A percentile compares a stretch with the other conserved stretches of the same genome.
phyloP scores from a whole-genome alignment of 1,139 yeast species.

The Blastobotrys raffinosifermentans region DNA sequence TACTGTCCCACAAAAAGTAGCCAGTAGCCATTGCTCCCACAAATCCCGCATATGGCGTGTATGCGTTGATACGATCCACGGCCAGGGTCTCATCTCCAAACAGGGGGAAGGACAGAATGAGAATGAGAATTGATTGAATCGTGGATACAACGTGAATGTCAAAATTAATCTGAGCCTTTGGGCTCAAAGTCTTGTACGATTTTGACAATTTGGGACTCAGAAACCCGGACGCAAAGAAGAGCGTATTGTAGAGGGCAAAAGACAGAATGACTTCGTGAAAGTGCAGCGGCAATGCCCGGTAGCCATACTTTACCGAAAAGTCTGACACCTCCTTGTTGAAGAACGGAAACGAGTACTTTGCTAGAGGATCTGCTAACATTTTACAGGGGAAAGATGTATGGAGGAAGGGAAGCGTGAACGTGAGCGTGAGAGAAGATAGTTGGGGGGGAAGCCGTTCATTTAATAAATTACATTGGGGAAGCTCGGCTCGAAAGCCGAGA shows the following conservation, averaged over 20 bases:
- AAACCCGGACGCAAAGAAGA: conserved; percentile 41
- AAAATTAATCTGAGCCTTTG: conserved; percentile 57
- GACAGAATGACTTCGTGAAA: conserved; percentile 48
- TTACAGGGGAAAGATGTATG: no score
- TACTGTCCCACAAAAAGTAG: conserved; percentile 88
- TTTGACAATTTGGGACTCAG: conserved; percentile 45
- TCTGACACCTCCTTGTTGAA: conserved; percentile 12
- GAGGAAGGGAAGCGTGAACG: no score
- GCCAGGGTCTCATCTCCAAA: conserved; percentile 52
- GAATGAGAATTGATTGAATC: conserved; percentile 65
- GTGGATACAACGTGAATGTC: conserved; percentile 88
- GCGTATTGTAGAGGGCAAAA: conserved; percentile 40
- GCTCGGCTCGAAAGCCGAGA: no score
- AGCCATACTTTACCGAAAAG: conserved; percentile 19
- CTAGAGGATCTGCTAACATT: conserved; percentile 22
- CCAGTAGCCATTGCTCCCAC: conserved; percentile 71
- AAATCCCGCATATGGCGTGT: conserved; percentile 68
- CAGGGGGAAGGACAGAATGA: conserved; percentile 51
- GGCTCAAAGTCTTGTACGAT: conserved; percentile 43
- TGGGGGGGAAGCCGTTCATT: no score
- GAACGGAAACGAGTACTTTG: conserved; percentile 11
- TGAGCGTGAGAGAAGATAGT: no score
- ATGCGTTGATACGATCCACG: conserved; percentile 50
- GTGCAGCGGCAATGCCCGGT: conserved; percentile 37
- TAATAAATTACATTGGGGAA: no score